These are phyloP conservation scores for Trichomonas tenax DNA, from an alignment of 208 protist species.

Conservation along the genomic window DNA sequence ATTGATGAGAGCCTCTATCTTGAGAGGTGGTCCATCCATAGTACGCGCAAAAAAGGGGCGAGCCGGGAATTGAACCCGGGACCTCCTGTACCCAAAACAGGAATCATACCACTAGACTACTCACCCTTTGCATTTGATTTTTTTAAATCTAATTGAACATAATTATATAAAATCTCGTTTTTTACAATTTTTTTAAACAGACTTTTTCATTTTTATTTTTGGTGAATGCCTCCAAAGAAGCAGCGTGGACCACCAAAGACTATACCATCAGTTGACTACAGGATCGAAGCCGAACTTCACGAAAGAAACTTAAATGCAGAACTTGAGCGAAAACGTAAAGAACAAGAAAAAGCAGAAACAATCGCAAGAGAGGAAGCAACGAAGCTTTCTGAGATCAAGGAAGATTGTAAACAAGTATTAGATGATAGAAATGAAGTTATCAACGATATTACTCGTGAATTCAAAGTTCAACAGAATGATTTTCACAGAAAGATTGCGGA, in stretches of 20 bases:
- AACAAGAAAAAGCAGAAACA: not conserved
- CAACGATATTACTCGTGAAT: constrained; percentile 18
- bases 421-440: not conserved
- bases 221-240: not conserved
- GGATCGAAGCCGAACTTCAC: not conserved
- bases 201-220: not conserved
- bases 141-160: not conserved
- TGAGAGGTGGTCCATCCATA: no score
- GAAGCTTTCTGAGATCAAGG: not conserved
- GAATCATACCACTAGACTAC: not conserved
- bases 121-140: not conserved
- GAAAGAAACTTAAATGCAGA: not conserved
- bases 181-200: not conserved
- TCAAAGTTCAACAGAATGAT: constrained; percentile 22
- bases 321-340: not conserved
- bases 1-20: no score
- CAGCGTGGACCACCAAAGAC: not conserved
- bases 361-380: not conserved
- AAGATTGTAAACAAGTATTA: not conserved
- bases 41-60: no score
- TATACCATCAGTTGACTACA: not conserved
- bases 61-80: no score
- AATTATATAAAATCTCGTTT: not conserved
- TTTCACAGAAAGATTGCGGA: not conserved
- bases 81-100: no score